Conservation (phyloP, 164 flowering plant species). For the Vitis riparia region DNA sequence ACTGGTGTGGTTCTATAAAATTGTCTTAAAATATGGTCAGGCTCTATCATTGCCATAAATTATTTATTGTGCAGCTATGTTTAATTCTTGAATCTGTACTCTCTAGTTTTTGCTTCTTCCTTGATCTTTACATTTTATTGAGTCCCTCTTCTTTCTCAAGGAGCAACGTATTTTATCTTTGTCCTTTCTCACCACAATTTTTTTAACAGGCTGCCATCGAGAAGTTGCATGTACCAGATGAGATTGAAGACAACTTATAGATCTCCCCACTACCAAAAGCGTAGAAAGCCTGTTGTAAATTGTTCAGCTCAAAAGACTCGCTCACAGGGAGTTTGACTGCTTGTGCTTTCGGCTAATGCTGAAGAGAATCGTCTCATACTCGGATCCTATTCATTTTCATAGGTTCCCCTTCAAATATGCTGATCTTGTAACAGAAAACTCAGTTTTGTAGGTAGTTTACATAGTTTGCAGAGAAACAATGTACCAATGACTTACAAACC, state of each 20-base stretch:
- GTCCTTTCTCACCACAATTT: slow-evolving; percentile 1
- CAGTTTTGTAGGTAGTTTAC: slow-evolving; percentile 21
- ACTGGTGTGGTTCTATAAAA: too few species aligned
- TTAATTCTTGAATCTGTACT: not conserved
- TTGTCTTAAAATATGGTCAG: not conserved
- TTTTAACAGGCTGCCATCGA: slow-evolving; percentile 83
- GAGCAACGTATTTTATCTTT: not conserved
- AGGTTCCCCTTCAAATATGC: not conserved
- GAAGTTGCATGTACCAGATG: slow-evolving; percentile 92
- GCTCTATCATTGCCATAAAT: not conserved
- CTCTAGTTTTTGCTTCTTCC: not conserved
- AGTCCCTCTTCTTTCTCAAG: too few species aligned
- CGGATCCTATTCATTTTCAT: not conserved
- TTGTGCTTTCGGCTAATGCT: slow-evolving; percentile 27
- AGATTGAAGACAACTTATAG: slow-evolving; percentile 62
- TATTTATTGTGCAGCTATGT: not conserved
- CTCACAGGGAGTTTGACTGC: slow-evolving; percentile 18
- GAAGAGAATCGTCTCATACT: not conserved
- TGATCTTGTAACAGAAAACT: slow-evolving; percentile 15
- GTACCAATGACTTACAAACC: slow-evolving; percentile 8
- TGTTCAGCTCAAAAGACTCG: slow-evolving; percentile 4
- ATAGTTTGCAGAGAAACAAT: slow-evolving; percentile 2
- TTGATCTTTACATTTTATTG: too few species aligned
- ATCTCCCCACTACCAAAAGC: not conserved
- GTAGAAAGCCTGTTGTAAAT: not conserved